These are phyloP conservation scores for Pseudogymnoascus sp. DNA, from an alignment of 2,329 filamentous ascomycete species.

Conservation along the genomic window DNA sequence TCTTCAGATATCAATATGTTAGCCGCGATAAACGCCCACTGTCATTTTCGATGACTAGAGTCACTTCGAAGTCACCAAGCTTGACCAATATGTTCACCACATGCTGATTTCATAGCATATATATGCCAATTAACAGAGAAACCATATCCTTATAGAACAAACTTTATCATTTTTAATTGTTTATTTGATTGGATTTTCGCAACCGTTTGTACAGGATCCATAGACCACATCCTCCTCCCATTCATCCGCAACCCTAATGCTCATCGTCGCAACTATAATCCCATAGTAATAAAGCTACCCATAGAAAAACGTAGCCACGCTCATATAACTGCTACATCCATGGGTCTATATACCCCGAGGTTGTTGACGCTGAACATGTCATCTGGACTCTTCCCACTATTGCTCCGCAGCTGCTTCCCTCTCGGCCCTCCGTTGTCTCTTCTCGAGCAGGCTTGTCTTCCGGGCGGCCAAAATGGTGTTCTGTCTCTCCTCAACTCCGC, in stretches of 20 bases:
- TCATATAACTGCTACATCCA: not conserved
- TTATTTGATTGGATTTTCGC: constrained; percentile 4
- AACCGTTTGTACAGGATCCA: constrained; percentile 1
- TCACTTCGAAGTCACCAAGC: not conserved
- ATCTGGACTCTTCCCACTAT: not conserved
- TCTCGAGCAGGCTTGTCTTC: constrained; percentile 75
- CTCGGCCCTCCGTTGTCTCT: constrained; percentile 70
- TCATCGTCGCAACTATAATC: not conserved
- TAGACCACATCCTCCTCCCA: not conserved
- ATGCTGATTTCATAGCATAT: not conserved
- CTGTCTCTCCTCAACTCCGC: constrained; percentile 81
- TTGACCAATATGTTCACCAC: not conserved
- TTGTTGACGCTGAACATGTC: not conserved
- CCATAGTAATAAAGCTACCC: not conserved
- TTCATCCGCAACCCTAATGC: not conserved
- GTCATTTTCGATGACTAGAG: not conserved
- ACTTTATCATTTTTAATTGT: not conserved
- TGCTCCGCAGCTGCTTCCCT: constrained; percentile 45
- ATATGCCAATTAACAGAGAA: not conserved
- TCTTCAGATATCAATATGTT: not conserved
- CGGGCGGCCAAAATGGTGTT: constrained; percentile 67
- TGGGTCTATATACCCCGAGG: not conserved
- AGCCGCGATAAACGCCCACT: constrained; percentile 5
- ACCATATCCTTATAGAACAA: not conserved
- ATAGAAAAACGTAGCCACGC: not conserved